phyloP scores from a whole-genome alignment of 768 basidiomycete genomes.

The Russula compacta region DNA sequence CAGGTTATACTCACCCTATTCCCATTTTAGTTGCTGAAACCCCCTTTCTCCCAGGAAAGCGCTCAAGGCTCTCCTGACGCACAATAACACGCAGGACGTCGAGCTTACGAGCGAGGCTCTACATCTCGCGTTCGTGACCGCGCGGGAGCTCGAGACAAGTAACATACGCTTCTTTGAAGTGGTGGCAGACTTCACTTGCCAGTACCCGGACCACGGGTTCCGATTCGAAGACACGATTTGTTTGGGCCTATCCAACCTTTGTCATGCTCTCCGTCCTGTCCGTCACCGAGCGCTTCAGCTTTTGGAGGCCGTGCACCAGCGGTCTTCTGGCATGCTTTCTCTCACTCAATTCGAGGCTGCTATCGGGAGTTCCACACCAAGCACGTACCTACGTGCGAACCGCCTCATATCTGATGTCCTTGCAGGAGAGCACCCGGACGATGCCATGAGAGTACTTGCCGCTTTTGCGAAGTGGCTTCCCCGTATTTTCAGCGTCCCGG shows the following conservation, averaged over 20 bases:
- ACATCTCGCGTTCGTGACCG: constrained; percentile 56
- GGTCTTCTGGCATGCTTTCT: constrained; percentile 53
- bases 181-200: constrained; percentile 59
- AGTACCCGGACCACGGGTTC: constrained; percentile 45
- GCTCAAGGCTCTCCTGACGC: constrained; percentile 55
- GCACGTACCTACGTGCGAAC: constrained; percentile 75
- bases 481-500: constrained; percentile 44
- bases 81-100: constrained; percentile 39
- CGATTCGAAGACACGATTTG: constrained; percentile 67
- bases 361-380: constrained; percentile 60
- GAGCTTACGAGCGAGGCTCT: constrained; percentile 58
- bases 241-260: constrained; percentile 77
- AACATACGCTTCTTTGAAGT: constrained; percentile 69
- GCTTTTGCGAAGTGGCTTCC: constrained; percentile 70
- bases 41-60: constrained; percentile 50
- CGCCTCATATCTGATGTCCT: constrained; percentile 68
- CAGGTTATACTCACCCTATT: constrained; percentile 31
- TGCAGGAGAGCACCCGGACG: constrained; percentile 63
- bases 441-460: constrained; percentile 54
- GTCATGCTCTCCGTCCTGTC: constrained; percentile 53
- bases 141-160: constrained; percentile 44
- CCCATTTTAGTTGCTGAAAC: constrained; percentile 2
- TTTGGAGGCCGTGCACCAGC: constrained; percentile 62
- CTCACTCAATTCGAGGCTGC: constrained; percentile 69
- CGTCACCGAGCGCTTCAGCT: constrained; percentile 73